These are phyloP conservation scores for Gastrolobium villosum DNA, from an alignment of 306 rosid species.

Conservation along the genomic window DNA sequence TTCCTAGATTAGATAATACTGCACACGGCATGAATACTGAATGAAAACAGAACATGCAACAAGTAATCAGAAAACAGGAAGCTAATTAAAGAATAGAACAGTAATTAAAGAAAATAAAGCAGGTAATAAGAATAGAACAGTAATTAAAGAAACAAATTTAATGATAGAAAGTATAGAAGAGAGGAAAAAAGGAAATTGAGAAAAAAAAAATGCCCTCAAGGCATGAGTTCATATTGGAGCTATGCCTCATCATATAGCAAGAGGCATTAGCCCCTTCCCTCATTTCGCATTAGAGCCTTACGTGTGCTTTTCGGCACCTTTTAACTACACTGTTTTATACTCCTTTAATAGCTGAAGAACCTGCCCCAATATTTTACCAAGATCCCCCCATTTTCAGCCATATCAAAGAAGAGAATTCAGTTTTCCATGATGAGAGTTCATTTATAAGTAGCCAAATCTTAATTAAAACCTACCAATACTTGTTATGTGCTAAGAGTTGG, in stretches of 20 bases:
- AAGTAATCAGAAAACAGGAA: not conserved
- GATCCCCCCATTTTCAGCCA: conserved; percentile 21
- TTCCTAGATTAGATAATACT: not conserved
- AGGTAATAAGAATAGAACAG: not conserved
- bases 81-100: too few species aligned
- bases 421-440: conserved; percentile 23
- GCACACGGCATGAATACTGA: too few species aligned
- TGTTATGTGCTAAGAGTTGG: conserved; percentile 8
- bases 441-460: conserved; percentile 15
- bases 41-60: not conserved
- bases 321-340: not conserved
- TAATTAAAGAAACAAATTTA: not conserved
- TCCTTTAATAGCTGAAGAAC: not conserved
- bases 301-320: not conserved
- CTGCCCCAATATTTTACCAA: not conserved
- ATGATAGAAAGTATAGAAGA: not conserved
- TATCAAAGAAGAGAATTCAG: conserved; percentile 8
- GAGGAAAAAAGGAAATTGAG: not conserved
- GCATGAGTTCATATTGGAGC: not conserved
- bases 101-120: not conserved
- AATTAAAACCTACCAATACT: conserved; percentile 18
- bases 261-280: too few species aligned
- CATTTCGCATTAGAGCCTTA: not conserved
- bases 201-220: not conserved
- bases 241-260: not conserved